Base-by-base conservation (phyloP, 2,329 filamentous ascomycete genomes). In the Alternaria brassicae region DNA sequence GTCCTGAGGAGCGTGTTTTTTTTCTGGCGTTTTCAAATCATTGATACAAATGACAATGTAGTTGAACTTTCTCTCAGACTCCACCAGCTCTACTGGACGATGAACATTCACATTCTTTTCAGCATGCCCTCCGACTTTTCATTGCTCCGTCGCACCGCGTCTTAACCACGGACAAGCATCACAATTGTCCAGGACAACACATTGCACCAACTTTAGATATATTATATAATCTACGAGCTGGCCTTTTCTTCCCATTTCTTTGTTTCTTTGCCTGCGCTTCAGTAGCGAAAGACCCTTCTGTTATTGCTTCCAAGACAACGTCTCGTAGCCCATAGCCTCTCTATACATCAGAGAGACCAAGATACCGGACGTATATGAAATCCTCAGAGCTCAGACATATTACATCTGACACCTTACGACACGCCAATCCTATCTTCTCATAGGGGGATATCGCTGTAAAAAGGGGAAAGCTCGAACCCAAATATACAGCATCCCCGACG, bases 401-500 rank as follows among this genome's bases (percentile, higher is more conserved):
- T 28, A 23, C 27, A 21, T 47, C 42, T 47, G 42, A 47, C 8
- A 32, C 15, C 42, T 32, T 27, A 47, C 25, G 36, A 40, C 17
- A 51, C 40, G 48, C 36, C 36, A 51, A 51, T 40, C 23, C 49
- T 21, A 5, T 36, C 44, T 19, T 48, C 21, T 34, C 13, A 32
- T 34, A 30, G 30, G 23, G 44, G 19, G 13, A 25, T 34, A 36
- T 41, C 27, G 27, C 49, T 30, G 49, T 52, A 41, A 36, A 52
- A 36, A 53, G 23, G 30, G 19, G 41, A 37, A 54, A 45, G 42
- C 41, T 23, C 52, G 13, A 25, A 28, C 41, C 41, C 52, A 34
- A 48, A 39, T 54, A 48, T 54, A 48, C 52, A 54, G 30, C 41
- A 54, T 45, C 34, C 51, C 41, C 52, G 52, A 54, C 52, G 52